Base-by-base conservation (phyloP, 192 early-diverging fungal genomes). In the Gryganskiella cystojenkinii region DNA sequence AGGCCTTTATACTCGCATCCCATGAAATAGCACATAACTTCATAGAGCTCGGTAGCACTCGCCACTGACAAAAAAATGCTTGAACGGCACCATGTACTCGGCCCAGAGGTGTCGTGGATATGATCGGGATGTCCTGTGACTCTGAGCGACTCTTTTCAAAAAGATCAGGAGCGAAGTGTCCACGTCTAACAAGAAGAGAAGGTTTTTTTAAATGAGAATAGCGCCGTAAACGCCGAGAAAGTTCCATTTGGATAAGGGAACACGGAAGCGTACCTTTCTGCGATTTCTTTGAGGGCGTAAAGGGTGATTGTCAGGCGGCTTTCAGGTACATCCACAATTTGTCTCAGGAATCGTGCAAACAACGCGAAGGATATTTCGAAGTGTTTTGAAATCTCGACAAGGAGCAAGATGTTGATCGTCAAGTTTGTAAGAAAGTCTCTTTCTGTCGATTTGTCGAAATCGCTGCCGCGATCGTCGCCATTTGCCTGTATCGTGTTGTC, bases 341-440 rank as follows among this genome's bases (percentile, higher is more conserved):
- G 54, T 27, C 28, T 47, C 49, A 78, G 44, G 9, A 78, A 42
- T 13, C 67, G 27, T 24, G 52, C 10, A 28, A 78, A 64, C 8
- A 78, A 64, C 1, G 27, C 4, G 6, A 15, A 14, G 1, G 66
- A 55, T 17, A 64, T 60, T 1, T 47, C 17, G 19, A 52, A 63
- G 3, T 55, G 24, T 28, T 28, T 43, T 14, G 61, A 31, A 43
- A 78, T 35, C 40, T 68, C 61, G 0, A 69, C 50, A 1, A 69
- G 50, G 17, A 78, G 28, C 30, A 78, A 15, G 11, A 60, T 64
- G 56, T 78, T 61, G 31, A 78, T 64, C 10, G 74, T 78, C 8
- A 69, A 42, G 22, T 64, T 78, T 13, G 61, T 52, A 0, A 78
- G 28, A n/a, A 52, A 25, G 7, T 59, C 25, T 28, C 35, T 24